phyloP scores from a whole-genome alignment of 768 basidiomycete species.

The Trametes cubensis region DNA sequence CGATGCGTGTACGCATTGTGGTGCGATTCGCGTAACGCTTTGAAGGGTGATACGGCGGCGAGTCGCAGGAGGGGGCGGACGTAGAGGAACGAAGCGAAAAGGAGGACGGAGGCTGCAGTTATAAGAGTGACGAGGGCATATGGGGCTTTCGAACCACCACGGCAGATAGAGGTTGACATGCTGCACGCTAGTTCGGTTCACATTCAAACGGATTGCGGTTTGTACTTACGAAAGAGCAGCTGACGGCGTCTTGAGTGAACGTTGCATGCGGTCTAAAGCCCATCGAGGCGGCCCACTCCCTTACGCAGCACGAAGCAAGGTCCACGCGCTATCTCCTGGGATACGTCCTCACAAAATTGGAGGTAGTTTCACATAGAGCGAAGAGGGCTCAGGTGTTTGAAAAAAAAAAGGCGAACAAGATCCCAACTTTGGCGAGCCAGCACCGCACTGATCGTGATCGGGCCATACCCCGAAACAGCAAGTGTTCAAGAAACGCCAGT shows the following conservation, averaged over 20 bases:
- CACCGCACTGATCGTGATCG: slow-evolving; percentile 14
- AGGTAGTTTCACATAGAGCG: no score
- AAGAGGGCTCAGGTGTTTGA: neutral
- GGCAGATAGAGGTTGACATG: slow-evolving; percentile 19
- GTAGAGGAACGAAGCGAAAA: slow-evolving; percentile 33
- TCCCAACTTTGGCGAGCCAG: neutral
- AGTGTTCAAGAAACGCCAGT: slow-evolving; percentile 16
- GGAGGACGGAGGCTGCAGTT: slow-evolving; percentile 24
- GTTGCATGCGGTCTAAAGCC: neutral
- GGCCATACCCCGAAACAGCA: slow-evolving; percentile 3
- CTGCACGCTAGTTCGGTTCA: neutral
- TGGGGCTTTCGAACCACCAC: neutral
- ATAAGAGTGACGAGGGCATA: neutral
- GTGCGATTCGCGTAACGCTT: slow-evolving; percentile 23
- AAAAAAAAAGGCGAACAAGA: neutral
- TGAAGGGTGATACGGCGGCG: slow-evolving; percentile 24
- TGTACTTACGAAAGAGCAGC: neutral
- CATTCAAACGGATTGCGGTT: neutral
- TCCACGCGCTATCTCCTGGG: no score
- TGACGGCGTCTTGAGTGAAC: neutral
- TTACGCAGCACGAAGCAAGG: neutral
- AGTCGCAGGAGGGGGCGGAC: slow-evolving; percentile 25
- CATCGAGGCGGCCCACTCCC: neutral
- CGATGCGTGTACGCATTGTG: slow-evolving; percentile 39
- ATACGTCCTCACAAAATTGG: no score